Conservation (phyloP, 1,284 basidiomycete genomes). For the Leccinum fallax region DNA sequence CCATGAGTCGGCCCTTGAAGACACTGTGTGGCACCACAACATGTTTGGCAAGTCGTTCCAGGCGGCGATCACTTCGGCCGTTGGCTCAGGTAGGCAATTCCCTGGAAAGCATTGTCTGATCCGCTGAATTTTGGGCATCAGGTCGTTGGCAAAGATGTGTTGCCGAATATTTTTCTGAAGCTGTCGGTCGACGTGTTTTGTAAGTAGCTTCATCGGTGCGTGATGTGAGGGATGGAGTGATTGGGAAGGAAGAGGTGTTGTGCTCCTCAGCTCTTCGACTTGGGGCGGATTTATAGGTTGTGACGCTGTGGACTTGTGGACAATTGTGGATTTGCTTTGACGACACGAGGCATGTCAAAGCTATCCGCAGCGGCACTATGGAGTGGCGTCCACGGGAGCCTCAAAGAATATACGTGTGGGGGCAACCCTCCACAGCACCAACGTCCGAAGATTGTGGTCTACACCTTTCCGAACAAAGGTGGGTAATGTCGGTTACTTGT, state of each 20-base stretch:
- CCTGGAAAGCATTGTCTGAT: slow-evolving; percentile 20
- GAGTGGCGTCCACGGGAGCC: slow-evolving; percentile 17
- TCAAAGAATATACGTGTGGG: slow-evolving; percentile 8
- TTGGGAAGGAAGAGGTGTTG: background rate
- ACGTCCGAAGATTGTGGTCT: background rate
- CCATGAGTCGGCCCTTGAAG: too few species aligned
- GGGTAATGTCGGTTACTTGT: background rate
- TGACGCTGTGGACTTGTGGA: slow-evolving; percentile 20
- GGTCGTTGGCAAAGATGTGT: slow-evolving; percentile 16
- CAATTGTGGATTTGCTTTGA: slow-evolving; percentile 28
- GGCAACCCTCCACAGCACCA: background rate
- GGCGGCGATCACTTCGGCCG: slow-evolving; percentile 12
- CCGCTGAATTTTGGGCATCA: slow-evolving; percentile 14
- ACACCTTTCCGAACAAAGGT: background rate
- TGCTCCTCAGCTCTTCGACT: background rate
- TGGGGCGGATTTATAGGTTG: slow-evolving; percentile 23
- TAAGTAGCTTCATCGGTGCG: slow-evolving; percentile 11
- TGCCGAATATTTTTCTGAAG: slow-evolving; percentile 13
- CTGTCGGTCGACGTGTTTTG: slow-evolving; percentile 7
- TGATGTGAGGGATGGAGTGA: background rate
- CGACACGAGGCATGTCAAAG: slow-evolving; percentile 31
- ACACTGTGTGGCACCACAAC: too few species aligned
- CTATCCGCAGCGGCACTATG: slow-evolving; percentile 10
- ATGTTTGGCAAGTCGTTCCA: slow-evolving; percentile 31
- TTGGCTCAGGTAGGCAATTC: slow-evolving; percentile 19